Evolutionary conservation across 1,284 basidiomycete genomes (phyloP), one percentile per base, ranked within the genome.

Genomic region (Xanthoconium separans): DNA sequence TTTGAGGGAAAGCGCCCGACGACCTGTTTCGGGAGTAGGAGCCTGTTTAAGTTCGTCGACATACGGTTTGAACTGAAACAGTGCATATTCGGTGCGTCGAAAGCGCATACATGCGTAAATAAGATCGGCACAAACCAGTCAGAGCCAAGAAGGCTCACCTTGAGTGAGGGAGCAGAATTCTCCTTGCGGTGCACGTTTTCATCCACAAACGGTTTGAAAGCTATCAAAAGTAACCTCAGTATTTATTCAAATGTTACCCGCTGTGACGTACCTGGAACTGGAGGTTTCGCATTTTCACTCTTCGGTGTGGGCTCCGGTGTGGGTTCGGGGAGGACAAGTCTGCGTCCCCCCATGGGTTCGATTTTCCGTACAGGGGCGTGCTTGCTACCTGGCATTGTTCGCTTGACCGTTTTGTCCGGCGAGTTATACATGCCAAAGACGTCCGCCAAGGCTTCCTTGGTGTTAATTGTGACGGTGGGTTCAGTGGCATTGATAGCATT

Each of bases 371-470:
- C 73, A 30, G 86, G 85, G 1, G 85, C 85, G 65, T 89, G 80
- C 63, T 89, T 89, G 61, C 82, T 86, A 18, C 87, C 87, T 12
- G 77, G 69, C 53, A 73, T 66, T 6, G 77, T 53, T 34, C 76
- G 68, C 60, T 74, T 80, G 46, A 81, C 80, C 0, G 89, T 92
- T 73, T 87, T 88, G 57, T 90, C 87, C 2, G 89, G 89, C 9
- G 88, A 90, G 69, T 96, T 95, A 70, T 93, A 95, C 85, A 97
- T 91, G 54, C 87, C 88, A 74, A 93, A 93, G 37, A 97, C 92
- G 68, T 96, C 94, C n/a, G 84, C 89, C 49, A 95, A 78, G 4
- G 95, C 95, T 58, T 93, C 91, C 70, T 93, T 94, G 43, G 91
- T 93, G 66, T 91, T 91, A 58, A 93, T 85, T 0, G 91, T 93